These are phyloP conservation scores for Leccinum ochraceum DNA, from an alignment of 768 basidiomycete genomes.

Conservation along the genomic window DNA sequence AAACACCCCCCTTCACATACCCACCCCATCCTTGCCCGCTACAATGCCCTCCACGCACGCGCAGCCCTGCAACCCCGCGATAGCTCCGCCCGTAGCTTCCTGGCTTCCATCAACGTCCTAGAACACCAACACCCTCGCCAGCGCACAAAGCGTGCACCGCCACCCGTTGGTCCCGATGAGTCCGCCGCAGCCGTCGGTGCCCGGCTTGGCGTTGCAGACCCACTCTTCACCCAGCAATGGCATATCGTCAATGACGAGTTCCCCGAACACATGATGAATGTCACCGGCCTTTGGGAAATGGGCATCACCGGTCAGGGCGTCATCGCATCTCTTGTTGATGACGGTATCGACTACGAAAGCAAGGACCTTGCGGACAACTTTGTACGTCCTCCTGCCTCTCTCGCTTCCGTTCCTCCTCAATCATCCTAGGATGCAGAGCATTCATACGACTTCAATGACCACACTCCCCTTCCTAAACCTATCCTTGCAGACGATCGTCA, in stretches of 20 bases:
- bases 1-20: conserved; percentile 29
- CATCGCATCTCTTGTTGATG: conserved; percentile 88
- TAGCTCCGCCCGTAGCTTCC: conserved; percentile 43
- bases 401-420: neutral
- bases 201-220: conserved; percentile 73
- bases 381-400: conserved; percentile 50
- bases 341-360: conserved; percentile 89
- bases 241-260: conserved; percentile 88
- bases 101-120: conserved; percentile 60
- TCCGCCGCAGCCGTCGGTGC: conserved; percentile 50
- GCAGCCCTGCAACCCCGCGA: conserved; percentile 38
- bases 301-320: conserved; percentile 88
- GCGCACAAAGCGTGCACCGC: conserved; percentile 75
- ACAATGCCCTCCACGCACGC: conserved; percentile 43
- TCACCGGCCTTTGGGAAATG: conserved; percentile 89
- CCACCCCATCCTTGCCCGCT: conserved; percentile 46
- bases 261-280: conserved; percentile 87
- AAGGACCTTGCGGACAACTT: conserved; percentile 90
- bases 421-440: conserved; percentile 71
- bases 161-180: conserved; percentile 44
- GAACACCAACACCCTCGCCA: conserved; percentile 64
- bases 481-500: conserved; percentile 91
- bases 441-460: conserved; percentile 97
- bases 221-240: conserved; percentile 87
- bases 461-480: conserved; percentile 83